These are phyloP conservation scores for Spinacia oleracea DNA, from an alignment of 179 eudicot genomes.

Conservation along the genomic window DNA sequence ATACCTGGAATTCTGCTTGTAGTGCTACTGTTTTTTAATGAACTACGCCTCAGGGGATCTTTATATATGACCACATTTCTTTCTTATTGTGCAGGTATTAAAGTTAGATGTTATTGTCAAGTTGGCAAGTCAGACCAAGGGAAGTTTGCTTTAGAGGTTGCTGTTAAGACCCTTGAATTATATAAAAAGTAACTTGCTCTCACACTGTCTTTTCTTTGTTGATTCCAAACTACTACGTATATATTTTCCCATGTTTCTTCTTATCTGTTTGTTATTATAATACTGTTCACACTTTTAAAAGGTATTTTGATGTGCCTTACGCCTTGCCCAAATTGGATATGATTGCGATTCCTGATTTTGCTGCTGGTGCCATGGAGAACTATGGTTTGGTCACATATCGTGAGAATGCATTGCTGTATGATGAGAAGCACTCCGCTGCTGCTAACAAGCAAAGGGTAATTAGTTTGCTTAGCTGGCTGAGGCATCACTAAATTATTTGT, in stretches of 20 bases:
- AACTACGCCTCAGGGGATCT: background rate
- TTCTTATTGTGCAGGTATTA: constrained; percentile 51
- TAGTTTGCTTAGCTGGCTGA: constrained; percentile 38
- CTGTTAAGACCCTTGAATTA: constrained; percentile 90
- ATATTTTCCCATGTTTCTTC: background rate
- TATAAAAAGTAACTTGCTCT: constrained; percentile 59
- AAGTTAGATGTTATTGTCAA: constrained; percentile 91
- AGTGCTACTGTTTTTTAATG: background rate
- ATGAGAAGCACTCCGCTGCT: constrained; percentile 96
- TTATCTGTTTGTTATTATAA: background rate
- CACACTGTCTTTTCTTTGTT: background rate
- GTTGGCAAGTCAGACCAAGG: constrained; percentile 93
- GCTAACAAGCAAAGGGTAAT: constrained; percentile 95
- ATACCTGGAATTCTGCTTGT: constrained; percentile 22
- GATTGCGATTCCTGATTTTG: constrained; percentile 99
- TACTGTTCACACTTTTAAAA: constrained; percentile 24
- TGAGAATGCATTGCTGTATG: constrained; percentile 91
- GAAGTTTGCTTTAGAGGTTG: constrained; percentile 87
- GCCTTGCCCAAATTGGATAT: constrained; percentile 93
- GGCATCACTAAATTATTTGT: background rate
- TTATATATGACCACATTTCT: constrained; percentile 1
- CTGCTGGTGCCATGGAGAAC: constrained; percentile 99
- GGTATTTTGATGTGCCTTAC: constrained; percentile 93
- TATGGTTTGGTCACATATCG: constrained; percentile 97
- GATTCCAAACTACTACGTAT: background rate